Evolutionary conservation across 148 eudicot genomes (phyloP).

Genomic region (Dianthus caryophyllus): DNA sequence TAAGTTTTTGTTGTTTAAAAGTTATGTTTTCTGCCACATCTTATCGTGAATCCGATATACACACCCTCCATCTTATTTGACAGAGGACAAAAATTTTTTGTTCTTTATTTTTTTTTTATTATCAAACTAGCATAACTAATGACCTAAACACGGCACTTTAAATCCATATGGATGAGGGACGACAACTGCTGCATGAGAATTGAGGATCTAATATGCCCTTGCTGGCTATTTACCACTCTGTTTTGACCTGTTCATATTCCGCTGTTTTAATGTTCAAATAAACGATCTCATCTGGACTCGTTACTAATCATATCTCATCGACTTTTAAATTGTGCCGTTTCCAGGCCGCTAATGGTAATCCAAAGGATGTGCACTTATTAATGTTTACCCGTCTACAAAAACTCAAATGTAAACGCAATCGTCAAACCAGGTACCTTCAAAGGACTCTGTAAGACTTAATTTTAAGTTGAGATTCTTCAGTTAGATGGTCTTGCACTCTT

Average conservation of each 20-base stretch:
- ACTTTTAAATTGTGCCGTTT: conserved; percentile 1
- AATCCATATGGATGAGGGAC: conserved; percentile 82
- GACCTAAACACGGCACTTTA: conserved; percentile 21
- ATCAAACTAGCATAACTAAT: conserved; percentile 5
- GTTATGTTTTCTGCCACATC: background rate
- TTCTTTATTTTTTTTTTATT: no score
- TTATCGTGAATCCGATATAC: background rate
- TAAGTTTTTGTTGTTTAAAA: background rate
- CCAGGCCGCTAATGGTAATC: conserved; percentile 59
- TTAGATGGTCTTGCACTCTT: conserved; percentile 3
- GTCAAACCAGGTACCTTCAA: conserved; percentile 19
- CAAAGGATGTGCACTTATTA: conserved; percentile 56
- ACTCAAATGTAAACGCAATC: conserved; percentile 75
- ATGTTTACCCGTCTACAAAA: conserved; percentile 79
- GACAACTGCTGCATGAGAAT: conserved; percentile 73
- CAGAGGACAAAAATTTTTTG: no score
- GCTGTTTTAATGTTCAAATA: background rate
- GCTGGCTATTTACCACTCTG: conserved; percentile 22
- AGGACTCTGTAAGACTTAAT: conserved; percentile 8
- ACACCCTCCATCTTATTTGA: background rate
- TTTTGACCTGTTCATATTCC: conserved; percentile 48
- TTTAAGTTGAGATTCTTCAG: conserved; percentile 14
- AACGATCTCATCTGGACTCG: background rate
- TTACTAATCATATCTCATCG: background rate
- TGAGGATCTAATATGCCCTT: no score